Evolutionary conservation across 805 yeast genomes (phyloP), one percentile per base, ranked within the genome.

Genomic region (Schwanniomyces occidentalis): DNA sequence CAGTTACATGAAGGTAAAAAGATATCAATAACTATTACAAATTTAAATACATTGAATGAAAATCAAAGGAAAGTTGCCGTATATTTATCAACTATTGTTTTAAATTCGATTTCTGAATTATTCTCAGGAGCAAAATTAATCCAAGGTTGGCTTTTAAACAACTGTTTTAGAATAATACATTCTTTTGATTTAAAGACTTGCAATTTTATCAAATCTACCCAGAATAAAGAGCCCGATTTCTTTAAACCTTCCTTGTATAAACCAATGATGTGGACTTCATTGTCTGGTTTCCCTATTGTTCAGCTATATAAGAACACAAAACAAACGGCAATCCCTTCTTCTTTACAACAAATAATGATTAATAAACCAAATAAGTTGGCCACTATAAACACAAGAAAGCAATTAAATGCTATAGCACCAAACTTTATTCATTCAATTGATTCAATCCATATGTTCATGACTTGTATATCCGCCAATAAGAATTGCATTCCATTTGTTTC

Each of bases 381-480:
- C 1, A 53, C 54, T 5, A 54, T 62, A 24, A 55, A 60, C 37
- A 34, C 25, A 16, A 31, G 44, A 16, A 65, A 58, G 36, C 72
- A 65, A 37, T 16, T 50, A 24, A 63, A 59, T 39, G 71, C 59
- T 8, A 50, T 69, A 5, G 70, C 74, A 0, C 73, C 74, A 3
- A 69, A 69, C 35, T 68, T 62, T 41, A 60, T 69, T 27, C 74
- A 69, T 39, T 65, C 71, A 8, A 37, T 68, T 8, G 74, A 69
- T 40, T 58, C 73, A 3, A 48, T 56, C 4, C 74, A 69, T 38
- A 49, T 69, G 51, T 37, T 52, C 17, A 54, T 66, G 60, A 65
- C 73, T 2, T 49, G 62, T 25, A 29, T 55, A 19, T 51, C 51
- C 4, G 56, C 63, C 7, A 30, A 45, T 6, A 15, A 30, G 4